Percentiles rank a stretch among this genome's conserved stretches.
Conservation (phyloP, 192 early-diverging fungal species). For the Chytriomyces hyalinus region DNA sequence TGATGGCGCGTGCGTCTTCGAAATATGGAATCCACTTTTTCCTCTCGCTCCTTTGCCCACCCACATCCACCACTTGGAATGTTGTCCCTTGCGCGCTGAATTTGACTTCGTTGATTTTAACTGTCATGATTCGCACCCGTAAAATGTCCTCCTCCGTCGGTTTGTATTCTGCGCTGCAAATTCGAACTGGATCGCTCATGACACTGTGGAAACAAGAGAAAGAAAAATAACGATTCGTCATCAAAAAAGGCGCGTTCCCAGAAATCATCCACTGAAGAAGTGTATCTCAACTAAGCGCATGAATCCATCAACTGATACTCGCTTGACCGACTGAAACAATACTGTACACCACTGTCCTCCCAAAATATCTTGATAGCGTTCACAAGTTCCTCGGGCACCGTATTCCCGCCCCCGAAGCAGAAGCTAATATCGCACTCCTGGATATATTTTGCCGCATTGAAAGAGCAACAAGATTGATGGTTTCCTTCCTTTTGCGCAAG, state of each 20-base stretch:
- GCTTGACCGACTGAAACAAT: conserved; percentile 76
- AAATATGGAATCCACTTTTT: conserved; percentile 70
- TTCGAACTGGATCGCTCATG: conserved; percentile 49
- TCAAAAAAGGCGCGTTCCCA: background rate
- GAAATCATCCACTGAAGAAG: background rate
- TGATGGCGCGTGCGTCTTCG: conserved; percentile 64
- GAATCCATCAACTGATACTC: conserved; percentile 98
- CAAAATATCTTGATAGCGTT: conserved; percentile 81
- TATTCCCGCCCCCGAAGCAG: no score
- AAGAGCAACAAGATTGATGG: background rate
- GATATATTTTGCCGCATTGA: no score
- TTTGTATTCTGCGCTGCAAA: conserved; percentile 52
- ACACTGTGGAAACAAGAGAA: conserved; percentile 22
- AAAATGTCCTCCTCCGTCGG: conserved; percentile 73
- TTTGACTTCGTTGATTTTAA: conserved; percentile 66
- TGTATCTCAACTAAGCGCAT: conserved; percentile 76
- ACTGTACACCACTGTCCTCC: conserved; percentile 80
- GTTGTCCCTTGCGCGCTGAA: conserved; percentile 57
- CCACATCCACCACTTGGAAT: conserved; percentile 65
- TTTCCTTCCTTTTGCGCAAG: background rate
- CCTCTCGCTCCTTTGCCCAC: conserved; percentile 66
- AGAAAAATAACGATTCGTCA: conserved; percentile 46
- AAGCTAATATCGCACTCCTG: no score
- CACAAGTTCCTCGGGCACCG: conserved; percentile 54
- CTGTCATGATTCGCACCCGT: conserved; percentile 67